phyloP scores from a whole-genome alignment of 305 asterid species.

The Fraxinus baroniana region DNA sequence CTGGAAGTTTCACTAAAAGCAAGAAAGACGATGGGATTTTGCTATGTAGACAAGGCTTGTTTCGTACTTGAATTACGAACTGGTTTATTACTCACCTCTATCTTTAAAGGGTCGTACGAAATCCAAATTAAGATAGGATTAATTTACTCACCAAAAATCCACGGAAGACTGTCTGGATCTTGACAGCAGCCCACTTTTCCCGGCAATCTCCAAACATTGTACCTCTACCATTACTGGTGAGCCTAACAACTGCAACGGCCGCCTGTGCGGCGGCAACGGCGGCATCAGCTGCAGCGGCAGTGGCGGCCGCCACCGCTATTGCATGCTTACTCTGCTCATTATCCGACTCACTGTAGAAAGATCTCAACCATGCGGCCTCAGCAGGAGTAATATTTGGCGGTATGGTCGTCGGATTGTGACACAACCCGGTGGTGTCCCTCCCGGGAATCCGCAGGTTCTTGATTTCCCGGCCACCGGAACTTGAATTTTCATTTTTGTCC shows the following conservation, averaged over 20 bases:
- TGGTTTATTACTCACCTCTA: neutral
- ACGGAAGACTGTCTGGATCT: slow-evolving; percentile 70
- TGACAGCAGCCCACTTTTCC: slow-evolving; percentile 59
- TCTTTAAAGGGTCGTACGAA: neutral
- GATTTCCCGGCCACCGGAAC: slow-evolving; percentile 22
- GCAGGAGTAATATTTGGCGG: slow-evolving; percentile 80
- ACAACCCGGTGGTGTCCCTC: slow-evolving; percentile 31
- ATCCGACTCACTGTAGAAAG: slow-evolving; percentile 49
- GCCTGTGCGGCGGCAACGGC: slow-evolving; percentile 83
- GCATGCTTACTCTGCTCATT: slow-evolving; percentile 75
- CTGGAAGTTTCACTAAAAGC: neutral
- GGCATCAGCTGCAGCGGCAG: slow-evolving; percentile 82
- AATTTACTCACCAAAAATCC: slow-evolving; percentile 63
- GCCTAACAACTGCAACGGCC: slow-evolving; percentile 68
- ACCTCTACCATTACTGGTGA: slow-evolving; percentile 59
- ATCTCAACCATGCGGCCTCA: slow-evolving; percentile 79
- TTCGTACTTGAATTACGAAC: neutral
- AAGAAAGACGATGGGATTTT: neutral
- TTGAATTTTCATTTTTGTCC: slow-evolving; percentile 23
- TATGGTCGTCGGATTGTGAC: slow-evolving; percentile 58
- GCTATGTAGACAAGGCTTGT: neutral
- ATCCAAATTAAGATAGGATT: neutral
- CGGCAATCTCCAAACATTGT: slow-evolving; percentile 34
- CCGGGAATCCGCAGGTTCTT: slow-evolving; percentile 21
- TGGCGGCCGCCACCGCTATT: slow-evolving; percentile 85